Percentiles rank a stretch among this genome's conserved stretches.
Evolutionary conservation across 2,329 filamentous ascomycete species (phyloP).

Genomic region (Ceratocystis papillata): DNA sequence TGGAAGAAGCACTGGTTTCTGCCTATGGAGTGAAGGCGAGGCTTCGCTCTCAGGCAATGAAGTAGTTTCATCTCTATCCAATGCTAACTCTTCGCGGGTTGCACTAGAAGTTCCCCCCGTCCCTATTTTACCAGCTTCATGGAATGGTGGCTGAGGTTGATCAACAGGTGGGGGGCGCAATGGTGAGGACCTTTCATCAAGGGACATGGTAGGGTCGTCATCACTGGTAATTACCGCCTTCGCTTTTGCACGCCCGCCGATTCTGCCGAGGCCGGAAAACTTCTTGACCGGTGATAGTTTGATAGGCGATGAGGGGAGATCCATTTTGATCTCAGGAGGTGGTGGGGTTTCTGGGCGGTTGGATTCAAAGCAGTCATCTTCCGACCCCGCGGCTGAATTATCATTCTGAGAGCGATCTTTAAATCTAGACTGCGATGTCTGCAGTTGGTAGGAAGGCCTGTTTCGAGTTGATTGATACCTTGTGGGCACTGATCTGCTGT

Average conservation of each 20-base stretch:
- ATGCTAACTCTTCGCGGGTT: not conserved
- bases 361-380: slow-evolving; percentile 21
- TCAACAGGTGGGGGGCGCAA: not conserved
- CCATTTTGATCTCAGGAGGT: not conserved
- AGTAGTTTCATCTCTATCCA: slow-evolving; percentile 15
- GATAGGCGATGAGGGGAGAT: not conserved
- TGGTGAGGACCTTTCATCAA: slow-evolving; percentile 14
- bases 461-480: not conserved
- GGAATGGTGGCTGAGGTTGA: not conserved
- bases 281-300: not conserved
- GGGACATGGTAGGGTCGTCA: slow-evolving; percentile 17
- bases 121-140: not conserved
- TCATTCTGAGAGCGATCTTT: not conserved
- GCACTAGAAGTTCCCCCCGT: not conserved
- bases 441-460: not conserved
- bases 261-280: slow-evolving; percentile 12
- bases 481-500: not conserved
- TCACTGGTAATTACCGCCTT: not conserved
- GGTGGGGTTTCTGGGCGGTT: not conserved
- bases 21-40: not conserved
- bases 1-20: not conserved
- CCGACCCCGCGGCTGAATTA: slow-evolving; percentile 6
- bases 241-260: slow-evolving; percentile 1
- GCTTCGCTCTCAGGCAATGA: slow-evolving; percentile 5
- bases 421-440: not conserved